Evolutionary conservation across 768 basidiomycete genomes (phyloP).

Genomic region (Rhodotorula babjevae): DNA sequence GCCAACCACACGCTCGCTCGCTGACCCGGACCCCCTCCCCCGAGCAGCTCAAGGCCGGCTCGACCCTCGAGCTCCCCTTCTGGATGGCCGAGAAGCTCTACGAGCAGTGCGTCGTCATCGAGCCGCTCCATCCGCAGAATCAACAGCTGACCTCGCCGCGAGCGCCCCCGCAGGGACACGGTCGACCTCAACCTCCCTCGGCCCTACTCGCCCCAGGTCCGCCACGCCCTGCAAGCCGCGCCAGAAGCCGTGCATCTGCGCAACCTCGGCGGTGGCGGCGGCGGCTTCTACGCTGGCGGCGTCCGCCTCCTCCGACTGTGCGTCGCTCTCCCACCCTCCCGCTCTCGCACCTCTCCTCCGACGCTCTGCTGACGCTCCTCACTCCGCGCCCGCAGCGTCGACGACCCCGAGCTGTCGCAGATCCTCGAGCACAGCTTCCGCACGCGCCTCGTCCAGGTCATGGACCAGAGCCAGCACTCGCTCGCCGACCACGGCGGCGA

Average conservation of each 20-base stretch:
- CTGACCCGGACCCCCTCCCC: not conserved
- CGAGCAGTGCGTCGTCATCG: conserved; percentile 22
- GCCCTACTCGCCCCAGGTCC: conserved; percentile 36
- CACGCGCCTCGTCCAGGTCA: conserved; percentile 38
- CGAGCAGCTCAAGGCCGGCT: conserved; percentile 34
- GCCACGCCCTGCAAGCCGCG: conserved; percentile 40
- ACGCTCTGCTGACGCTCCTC: too few species aligned
- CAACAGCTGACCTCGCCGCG: not conserved
- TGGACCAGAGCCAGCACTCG: conserved; percentile 44
- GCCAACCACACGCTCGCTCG: not conserved
- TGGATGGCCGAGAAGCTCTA: conserved; percentile 41
- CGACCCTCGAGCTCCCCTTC: conserved; percentile 41
- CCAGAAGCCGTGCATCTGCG: conserved; percentile 41
- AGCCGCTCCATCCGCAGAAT: not conserved
- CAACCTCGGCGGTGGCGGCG: conserved; percentile 42
- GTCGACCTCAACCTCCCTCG: conserved; percentile 39
- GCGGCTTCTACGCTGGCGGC: conserved; percentile 42
- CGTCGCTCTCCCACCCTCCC: conserved; percentile 3
- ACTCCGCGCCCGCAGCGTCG: conserved; percentile 19
- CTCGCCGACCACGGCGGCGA: conserved; percentile 34
- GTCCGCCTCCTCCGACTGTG: conserved; percentile 32
- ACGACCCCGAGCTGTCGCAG: conserved; percentile 28
- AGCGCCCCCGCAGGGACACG: conserved; percentile 28
- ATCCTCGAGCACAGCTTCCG: conserved; percentile 38
- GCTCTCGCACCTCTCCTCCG: not conserved